phyloP scores from a whole-genome alignment of 2,329 filamentous ascomycete genomes.

The Ophiocordyceps robertsii region DNA sequence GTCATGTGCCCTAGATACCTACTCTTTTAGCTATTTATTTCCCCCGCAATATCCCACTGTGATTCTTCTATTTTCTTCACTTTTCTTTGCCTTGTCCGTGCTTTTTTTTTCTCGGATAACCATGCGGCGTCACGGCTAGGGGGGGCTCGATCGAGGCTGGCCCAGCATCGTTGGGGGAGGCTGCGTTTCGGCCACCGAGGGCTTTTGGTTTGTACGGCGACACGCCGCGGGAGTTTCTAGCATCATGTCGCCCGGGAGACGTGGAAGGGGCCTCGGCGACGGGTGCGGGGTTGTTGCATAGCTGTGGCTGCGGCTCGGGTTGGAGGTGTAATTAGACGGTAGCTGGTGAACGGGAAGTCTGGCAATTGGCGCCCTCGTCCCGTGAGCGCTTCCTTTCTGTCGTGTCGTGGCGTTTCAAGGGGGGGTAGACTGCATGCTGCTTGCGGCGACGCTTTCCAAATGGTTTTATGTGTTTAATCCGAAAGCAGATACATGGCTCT shows the following conservation, averaged over 20 bases:
- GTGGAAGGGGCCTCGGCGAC: too few species aligned
- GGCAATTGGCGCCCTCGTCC: too few species aligned
- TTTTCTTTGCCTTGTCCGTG: background rate
- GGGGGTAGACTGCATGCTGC: too few species aligned
- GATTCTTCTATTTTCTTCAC: background rate
- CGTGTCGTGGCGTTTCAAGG: too few species aligned
- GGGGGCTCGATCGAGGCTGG: conserved; percentile 3
- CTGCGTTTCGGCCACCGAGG: background rate
- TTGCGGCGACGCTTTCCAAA: too few species aligned
- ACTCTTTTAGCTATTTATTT: background rate
- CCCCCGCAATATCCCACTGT: background rate
- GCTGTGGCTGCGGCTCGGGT: background rate
- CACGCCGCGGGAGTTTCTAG: background rate
- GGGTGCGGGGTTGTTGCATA: too few species aligned
- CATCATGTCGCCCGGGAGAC: too few species aligned
- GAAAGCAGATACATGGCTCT: too few species aligned
- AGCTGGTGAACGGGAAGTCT: background rate
- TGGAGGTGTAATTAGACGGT: background rate
- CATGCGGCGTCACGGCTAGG: conserved; percentile 6
- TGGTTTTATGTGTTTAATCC: too few species aligned
- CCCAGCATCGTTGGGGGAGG: background rate
- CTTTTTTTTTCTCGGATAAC: background rate
- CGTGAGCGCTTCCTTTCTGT: too few species aligned
- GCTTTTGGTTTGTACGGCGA: background rate
- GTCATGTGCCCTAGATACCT: background rate